Conservation (phyloP, 2,329 filamentous ascomycete species). For the Aspergillus jensenii region DNA sequence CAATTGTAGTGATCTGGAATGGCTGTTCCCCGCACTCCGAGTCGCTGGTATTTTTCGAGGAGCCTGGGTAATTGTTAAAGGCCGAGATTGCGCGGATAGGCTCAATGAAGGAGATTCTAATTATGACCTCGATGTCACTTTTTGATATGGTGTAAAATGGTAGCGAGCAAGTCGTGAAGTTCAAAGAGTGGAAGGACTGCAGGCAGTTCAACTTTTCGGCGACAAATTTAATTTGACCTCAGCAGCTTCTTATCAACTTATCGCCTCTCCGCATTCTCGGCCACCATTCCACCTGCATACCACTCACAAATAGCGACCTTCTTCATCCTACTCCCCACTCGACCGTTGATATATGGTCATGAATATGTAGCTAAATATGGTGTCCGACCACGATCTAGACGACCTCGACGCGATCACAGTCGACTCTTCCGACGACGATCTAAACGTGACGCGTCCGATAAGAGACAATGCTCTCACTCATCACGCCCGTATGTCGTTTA, state of each 20-base stretch:
- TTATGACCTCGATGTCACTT: neutral
- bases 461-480: slow-evolving; percentile 9
- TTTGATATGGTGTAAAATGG: neutral
- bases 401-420: slow-evolving; percentile 27
- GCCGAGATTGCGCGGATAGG: neutral
- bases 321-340: neutral
- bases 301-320: neutral
- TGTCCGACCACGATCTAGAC: slow-evolving; percentile 24
- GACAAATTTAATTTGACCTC: slow-evolving; percentile 7
- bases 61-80: neutral
- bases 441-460: slow-evolving; percentile 39
- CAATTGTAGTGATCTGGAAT: neutral
- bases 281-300: neutral
- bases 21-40: slow-evolving; percentile 12
- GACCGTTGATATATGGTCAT: neutral
- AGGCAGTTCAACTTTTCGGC: slow-evolving; percentile 14
- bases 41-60: neutral
- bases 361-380: slow-evolving; percentile 22
- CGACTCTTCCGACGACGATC: slow-evolving; percentile 42
- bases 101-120: neutral
- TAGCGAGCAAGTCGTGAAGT: neutral
- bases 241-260: slow-evolving; percentile 24
- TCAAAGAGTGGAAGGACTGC: slow-evolving; percentile 1
- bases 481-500: slow-evolving; percentile 12
- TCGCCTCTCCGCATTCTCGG: slow-evolving; percentile 15